phyloP scores from a whole-genome alignment of 2,329 filamentous ascomycete species.

The Drechslerella stenobrocha region DNA sequence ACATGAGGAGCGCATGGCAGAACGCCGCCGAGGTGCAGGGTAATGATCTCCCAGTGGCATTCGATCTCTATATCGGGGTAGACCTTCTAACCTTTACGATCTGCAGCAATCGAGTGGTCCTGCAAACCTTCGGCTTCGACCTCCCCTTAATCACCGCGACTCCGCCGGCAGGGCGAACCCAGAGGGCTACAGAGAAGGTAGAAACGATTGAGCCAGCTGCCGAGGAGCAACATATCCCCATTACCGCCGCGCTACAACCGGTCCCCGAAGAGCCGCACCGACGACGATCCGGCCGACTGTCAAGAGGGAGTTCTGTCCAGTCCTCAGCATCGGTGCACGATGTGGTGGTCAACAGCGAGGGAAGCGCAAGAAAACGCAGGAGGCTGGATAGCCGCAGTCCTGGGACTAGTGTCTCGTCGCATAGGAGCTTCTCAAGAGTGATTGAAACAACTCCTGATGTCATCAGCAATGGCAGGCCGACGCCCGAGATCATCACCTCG shows the following conservation, averaged over 20 bases:
- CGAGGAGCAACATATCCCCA: not conserved
- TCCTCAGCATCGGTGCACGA: slow-evolving; percentile 27
- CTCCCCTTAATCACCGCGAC: slow-evolving; percentile 44
- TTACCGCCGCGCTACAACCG: not conserved
- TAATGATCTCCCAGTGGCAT: slow-evolving; percentile 3
- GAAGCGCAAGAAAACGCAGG: slow-evolving; percentile 31
- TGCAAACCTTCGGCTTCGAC: slow-evolving; percentile 45
- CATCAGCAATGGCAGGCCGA: slow-evolving; percentile 9
- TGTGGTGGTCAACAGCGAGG: slow-evolving; percentile 19
- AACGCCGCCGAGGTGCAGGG: slow-evolving; percentile 43
- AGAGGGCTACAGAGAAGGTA: slow-evolving; percentile 15
- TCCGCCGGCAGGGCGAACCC: slow-evolving; percentile 28
- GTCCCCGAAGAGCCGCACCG: slow-evolving; percentile 18
- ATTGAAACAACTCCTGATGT: slow-evolving; percentile 18
- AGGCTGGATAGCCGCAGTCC: slow-evolving; percentile 26
- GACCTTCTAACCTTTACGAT: slow-evolving; percentile 3
- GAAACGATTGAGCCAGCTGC: not conserved
- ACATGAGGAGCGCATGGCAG: slow-evolving; percentile 48
- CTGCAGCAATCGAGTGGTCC: slow-evolving; percentile 26
- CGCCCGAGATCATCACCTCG: slow-evolving; percentile 15
- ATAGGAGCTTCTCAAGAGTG: slow-evolving; percentile 18
- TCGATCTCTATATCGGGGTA: not conserved
- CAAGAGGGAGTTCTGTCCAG: slow-evolving; percentile 27
- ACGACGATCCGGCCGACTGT: slow-evolving; percentile 28
- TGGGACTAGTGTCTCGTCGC: slow-evolving; percentile 16